These are phyloP conservation scores for Ottelia alismoides DNA, from an alignment of 106 monocot genomes.

Conservation along the genomic window DNA sequence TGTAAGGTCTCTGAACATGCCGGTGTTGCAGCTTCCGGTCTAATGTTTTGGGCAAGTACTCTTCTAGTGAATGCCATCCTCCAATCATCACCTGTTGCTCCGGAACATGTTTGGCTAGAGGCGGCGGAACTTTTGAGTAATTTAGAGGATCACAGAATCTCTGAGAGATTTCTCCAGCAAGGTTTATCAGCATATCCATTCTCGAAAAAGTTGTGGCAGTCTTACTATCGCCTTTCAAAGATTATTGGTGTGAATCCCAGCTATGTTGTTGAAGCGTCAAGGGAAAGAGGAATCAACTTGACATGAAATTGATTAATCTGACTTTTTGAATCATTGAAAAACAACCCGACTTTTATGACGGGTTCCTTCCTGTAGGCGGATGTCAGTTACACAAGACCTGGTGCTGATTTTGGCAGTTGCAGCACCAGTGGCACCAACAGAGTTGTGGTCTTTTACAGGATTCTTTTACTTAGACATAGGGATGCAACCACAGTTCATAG, in stretches of 20 bases:
- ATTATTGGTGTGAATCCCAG: constrained; percentile 14
- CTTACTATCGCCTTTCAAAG: constrained; percentile 27
- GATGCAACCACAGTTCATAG: too few relatives aligned
- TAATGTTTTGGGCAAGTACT: constrained; percentile 61
- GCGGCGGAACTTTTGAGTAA: constrained; percentile 25
- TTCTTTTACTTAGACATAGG: too few relatives aligned
- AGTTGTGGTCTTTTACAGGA: too few relatives aligned
- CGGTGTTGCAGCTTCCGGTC: constrained; percentile 12
- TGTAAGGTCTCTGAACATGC: constrained; percentile 7
- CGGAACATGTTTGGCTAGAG: constrained; percentile 62
- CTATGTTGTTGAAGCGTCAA: constrained; percentile 39
- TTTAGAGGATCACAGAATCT: constrained; percentile 19
- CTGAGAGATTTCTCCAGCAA: constrained; percentile 47
- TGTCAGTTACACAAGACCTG: too few relatives aligned
- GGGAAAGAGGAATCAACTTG: constrained; percentile 61
- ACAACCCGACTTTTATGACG: too few relatives aligned
- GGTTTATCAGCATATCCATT: constrained; percentile 74
- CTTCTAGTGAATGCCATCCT: constrained; percentile 59
- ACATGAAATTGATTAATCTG: too few relatives aligned
- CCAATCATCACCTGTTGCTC: constrained; percentile 56
- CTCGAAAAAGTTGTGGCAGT: constrained; percentile 73
- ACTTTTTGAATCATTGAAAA: too few relatives aligned
- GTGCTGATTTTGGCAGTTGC: too few relatives aligned
- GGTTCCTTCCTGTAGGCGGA: too few relatives aligned
- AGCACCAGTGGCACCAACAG: too few relatives aligned